These are phyloP conservation scores for Zygotorulaspora florentina DNA, from an alignment of 805 yeast genomes.

Conservation along the genomic window DNA sequence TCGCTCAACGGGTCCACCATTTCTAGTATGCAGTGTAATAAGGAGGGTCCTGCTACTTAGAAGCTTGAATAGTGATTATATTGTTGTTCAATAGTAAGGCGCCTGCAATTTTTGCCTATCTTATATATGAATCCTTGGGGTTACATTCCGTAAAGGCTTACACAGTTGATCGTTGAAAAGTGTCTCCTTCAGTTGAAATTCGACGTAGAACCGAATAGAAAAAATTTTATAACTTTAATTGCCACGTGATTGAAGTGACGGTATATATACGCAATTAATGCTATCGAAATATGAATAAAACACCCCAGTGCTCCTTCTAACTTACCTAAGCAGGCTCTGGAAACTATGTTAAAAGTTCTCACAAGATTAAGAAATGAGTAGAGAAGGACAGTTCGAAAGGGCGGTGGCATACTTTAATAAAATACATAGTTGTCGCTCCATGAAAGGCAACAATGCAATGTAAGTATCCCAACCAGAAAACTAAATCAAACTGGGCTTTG, in stretches of 20 bases:
- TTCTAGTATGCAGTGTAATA: background rate
- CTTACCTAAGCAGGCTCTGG: no score
- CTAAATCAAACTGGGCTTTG: background rate
- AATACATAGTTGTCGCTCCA: background rate
- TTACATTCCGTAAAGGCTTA: background rate
- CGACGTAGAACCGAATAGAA: background rate
- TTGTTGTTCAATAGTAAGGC: no score
- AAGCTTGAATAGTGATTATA: no score
- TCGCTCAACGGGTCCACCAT: background rate
- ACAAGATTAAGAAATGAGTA: no score
- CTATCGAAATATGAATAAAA: background rate
- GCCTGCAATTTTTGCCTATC: background rate
- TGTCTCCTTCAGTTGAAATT: background rate
- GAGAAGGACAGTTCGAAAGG: no score
- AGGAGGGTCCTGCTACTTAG: background rate
- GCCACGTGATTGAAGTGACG: background rate
- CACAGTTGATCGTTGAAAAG: background rate
- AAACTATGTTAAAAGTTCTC: no score
- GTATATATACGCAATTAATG: background rate
- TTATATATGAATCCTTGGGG: background rate
- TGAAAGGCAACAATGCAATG: background rate
- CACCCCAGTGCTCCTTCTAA: no score
- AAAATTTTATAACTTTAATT: background rate
- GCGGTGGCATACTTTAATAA: background rate
- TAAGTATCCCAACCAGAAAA: background rate